These are phyloP conservation scores for Xylariaceae sp. DNA, from an alignment of 2,329 filamentous ascomycete genomes.

Conservation along the genomic window DNA sequence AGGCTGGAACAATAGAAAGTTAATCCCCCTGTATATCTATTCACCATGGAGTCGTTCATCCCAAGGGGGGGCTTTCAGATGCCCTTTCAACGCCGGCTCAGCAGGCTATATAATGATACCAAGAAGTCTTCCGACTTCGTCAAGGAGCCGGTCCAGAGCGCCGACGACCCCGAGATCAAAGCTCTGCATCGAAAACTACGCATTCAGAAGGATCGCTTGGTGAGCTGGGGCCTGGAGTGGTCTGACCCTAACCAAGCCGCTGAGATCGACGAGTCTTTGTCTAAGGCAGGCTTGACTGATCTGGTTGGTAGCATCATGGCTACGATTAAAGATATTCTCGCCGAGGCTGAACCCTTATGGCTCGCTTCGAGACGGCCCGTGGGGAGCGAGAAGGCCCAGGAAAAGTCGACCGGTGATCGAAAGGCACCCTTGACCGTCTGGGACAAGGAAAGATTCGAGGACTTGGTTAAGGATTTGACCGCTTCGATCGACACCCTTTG, in stretches of 20 bases:
- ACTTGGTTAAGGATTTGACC: constrained; percentile 73
- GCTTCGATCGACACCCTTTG: constrained; percentile 79
- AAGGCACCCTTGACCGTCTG: constrained; percentile 63
- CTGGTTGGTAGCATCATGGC: constrained; percentile 78
- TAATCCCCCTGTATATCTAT: neutral
- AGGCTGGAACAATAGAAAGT: neutral
- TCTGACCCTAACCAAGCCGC: constrained; percentile 70
- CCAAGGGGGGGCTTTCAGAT: constrained; percentile 55
- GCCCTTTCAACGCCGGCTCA: constrained; percentile 65
- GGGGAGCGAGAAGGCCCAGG: constrained; percentile 42
- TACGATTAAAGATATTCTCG: constrained; percentile 78
- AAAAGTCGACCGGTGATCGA: constrained; percentile 47
- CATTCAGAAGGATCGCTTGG: constrained; percentile 78
- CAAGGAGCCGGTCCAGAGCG: constrained; percentile 63
- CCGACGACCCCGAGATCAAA: constrained; percentile 70
- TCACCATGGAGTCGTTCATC: constrained; percentile 54
- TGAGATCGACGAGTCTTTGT: constrained; percentile 71
- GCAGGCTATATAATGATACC: constrained; percentile 77
- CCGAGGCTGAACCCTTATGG: constrained; percentile 75
- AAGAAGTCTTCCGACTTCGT: constrained; percentile 78
- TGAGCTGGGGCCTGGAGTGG: constrained; percentile 82
- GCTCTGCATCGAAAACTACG: constrained; percentile 74
- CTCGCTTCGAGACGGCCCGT: constrained; percentile 56
- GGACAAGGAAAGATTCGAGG: constrained; percentile 74
- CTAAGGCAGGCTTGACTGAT: constrained; percentile 74